Base-by-base conservation (phyloP, 2,329 filamentous ascomycete genomes). In the Pseudocercospora ulei region DNA sequence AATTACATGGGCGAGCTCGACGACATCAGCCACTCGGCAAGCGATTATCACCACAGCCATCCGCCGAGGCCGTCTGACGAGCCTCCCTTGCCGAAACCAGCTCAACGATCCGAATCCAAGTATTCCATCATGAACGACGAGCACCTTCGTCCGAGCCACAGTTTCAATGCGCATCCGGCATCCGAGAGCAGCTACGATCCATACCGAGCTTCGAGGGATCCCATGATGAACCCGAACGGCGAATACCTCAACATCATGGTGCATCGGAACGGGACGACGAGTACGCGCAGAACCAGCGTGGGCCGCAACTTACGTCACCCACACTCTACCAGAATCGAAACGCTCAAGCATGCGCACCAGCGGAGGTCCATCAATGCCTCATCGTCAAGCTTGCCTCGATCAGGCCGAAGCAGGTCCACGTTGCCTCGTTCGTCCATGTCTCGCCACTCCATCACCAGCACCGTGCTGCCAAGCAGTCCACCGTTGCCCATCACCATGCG, bases 11-110 rank as follows among this genome's bases (percentile, higher is more conserved):
- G 80, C 43, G 77, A 78, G 18, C 74, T 82, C 13, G 66, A 65
- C 37, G 57, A 58, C 20, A 60, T 95, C 39, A 75, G 75, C n/a
- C 82, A 90, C 56, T 94, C 88, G 1, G 73, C 80, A 39, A 94
- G 86, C 61, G 88, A 96, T 56, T 90, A 92, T 53, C 88, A 95
- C 54, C 85, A 92, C 54, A 72, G 82, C 38, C 51, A 51, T 8
- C 65, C 58, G 48, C 54, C 57, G n/a, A 53, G 52, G 5, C 43
- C 54, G 8, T 38, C 45, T 4, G 57, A 62, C 33, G 39, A 60
- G 23, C 56, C 60, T 17, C 53, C 62, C 7, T 43, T 65, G 28
- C 61, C 64, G 1, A 51, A 53, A 3, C 48, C 45, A 24, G 63
- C 66, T 41, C 58, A 60, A 35, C 67, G 68, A 29, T 65, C 68